Base-by-base conservation (phyloP, 148 eudicot genomes). In the Bassia scoparia region DNA sequence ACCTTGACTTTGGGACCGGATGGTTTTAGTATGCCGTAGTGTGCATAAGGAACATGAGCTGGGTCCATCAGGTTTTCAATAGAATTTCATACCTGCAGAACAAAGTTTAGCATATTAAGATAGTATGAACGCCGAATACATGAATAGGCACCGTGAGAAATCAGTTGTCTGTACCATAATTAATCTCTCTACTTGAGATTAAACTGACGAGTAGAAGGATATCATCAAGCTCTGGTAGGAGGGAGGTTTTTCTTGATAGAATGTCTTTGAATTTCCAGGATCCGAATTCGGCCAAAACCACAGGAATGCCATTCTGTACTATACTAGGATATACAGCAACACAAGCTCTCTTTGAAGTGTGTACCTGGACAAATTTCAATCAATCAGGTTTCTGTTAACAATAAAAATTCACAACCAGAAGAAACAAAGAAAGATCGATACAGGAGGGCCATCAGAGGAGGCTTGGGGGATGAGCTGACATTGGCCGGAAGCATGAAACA, bases 21-120 rank as follows among this genome's bases (percentile, higher is more conserved):
- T 26, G 69, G 11, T 52, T 76, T 79, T 89, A 93, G 80, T 61
- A 93, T 80, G 59, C 94, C 90, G 50, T 93, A 80, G 84, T 93
- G 98, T 44, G 98, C 97, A 73, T 93, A 93, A 26, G 83, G 89
- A 84, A 90, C 88, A 81, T 93, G 98, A 80, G 98, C 86, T 35
- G 98, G 98, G 71, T 93, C 98, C 98, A 93, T 90, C 33, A 93
- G 90, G 81, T 93, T 93, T 83, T 93, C 98, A 46, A 77, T 81
- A 74, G 82, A 79, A 90, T 65, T 76, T 93, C 98, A 67, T 92
- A 92, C 83, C 97, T 92, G 88, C 70, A 78, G 52, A 8, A 12
- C 4, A 16, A 2, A 10, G 14, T 12, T 48, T 48, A 48, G 52
- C 15, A 10, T 48, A 49, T 71, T 81, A 69, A 66, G 61, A 48